Conservation (phyloP, 345 rosid species). For the Carallia pectinifolia region DNA sequence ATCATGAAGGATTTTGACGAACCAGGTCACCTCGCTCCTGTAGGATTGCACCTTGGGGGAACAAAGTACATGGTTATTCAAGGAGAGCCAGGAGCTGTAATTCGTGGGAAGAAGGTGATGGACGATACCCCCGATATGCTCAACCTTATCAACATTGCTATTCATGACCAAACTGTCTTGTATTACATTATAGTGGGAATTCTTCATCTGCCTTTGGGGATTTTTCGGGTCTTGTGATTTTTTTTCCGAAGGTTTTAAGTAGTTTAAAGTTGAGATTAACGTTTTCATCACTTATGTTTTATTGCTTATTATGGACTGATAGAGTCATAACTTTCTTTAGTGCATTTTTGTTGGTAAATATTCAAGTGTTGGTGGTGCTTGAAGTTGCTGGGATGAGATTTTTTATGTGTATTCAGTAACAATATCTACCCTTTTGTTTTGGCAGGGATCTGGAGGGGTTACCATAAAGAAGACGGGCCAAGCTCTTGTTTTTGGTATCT, state of each 20-base stretch:
- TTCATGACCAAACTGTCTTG: too few relatives aligned
- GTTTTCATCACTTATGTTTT: too few relatives aligned
- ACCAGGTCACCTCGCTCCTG: conserved; percentile 33
- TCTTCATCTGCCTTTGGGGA: too few relatives aligned
- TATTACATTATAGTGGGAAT: too few relatives aligned
- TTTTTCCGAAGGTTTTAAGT: too few relatives aligned
- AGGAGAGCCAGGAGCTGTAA: conserved; percentile 34
- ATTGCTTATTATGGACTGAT: too few relatives aligned
- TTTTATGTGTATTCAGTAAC: not conserved
- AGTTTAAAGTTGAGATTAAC: too few relatives aligned
- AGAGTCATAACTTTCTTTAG: too few relatives aligned
- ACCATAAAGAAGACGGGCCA: conserved; percentile 80
- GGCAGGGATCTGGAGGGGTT: conserved; percentile 59
- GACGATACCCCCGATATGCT: not conserved
- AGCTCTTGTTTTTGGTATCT: conserved; percentile 65
- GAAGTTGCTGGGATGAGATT: not conserved
- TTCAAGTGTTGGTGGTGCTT: not conserved
- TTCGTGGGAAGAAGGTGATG: conserved; percentile 27
- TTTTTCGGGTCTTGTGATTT: too few relatives aligned
- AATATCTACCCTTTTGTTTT: not conserved
- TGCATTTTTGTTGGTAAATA: too few relatives aligned
- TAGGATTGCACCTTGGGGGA: conserved; percentile 31
- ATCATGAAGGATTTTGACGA: conserved; percentile 36
- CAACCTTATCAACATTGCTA: not conserved
- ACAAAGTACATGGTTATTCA: conserved; percentile 37